Base-by-base conservation (phyloP, 306 rosid genomes). In the Ziziphus jujuba region DNA sequence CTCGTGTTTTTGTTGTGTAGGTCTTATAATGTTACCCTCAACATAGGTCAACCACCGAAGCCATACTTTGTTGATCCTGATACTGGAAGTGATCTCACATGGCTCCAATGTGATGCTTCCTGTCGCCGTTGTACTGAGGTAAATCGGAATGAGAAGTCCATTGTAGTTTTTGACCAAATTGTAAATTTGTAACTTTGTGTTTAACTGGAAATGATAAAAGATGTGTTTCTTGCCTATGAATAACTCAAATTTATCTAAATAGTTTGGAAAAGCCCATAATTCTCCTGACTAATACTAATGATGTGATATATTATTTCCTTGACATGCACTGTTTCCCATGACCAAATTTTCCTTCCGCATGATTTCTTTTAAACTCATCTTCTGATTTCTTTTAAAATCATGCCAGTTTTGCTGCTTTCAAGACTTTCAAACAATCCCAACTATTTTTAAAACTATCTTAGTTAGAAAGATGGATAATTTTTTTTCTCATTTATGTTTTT, bases 21-120 rank as follows among this genome's bases (percentile, higher is more conserved):
- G 78, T 84, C 75, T 73, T 92, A 89, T 65, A 92, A 92, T 75
- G 89, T 89, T 48, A 89, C 98, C 53, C 71, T 92, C n/a, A 75
- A 74, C 77, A 73, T 92, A 15, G 98, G 98, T 16, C 92, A 87
- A 72, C 89, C 95, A 55, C 80, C 96, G 58, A 92, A 81, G 83
- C 92, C 95, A 7, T 92, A 87, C 71, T 92, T 82, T 85, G 78
- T 92, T 34, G 98, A 92, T 80, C 79, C 95, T 40, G 98, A 92
- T 77, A 89, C 96, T 0, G 98, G 98, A 33, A 92, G 98, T 79
- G 98, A 92, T 74, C 96, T 92, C 72, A 89, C 98, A 61, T 92
- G 98, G 98, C 96, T 92, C 70, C 98, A 89, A 81, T 92, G 98
- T 77, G 92, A 87, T 74, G 96, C 92, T 51, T 95, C 98, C 64